Evolutionary conservation across 2,329 filamentous ascomycete genomes (phyloP).

Genomic region (Hypoxylon sp.): DNA sequence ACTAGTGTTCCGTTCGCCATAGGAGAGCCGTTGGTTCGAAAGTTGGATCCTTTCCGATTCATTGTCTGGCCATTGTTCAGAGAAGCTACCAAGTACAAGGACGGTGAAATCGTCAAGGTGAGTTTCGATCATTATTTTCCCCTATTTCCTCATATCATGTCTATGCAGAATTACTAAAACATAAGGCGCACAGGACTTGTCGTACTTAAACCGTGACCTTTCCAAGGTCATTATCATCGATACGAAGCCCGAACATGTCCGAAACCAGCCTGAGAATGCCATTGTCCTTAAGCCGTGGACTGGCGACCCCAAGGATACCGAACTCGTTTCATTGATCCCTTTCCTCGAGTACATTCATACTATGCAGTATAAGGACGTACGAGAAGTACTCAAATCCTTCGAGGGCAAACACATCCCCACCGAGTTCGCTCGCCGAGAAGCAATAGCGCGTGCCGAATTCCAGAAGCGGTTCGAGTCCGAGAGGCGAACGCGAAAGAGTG

Average conservation of each 20-base stretch:
- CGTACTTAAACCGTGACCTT: conserved; percentile 94
- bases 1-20: conserved; percentile 88
- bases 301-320: conserved; percentile 85
- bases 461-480: conserved; percentile 81
- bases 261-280: conserved; percentile 95
- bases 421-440: conserved; percentile 92
- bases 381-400: conserved; percentile 88
- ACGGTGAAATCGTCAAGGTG: conserved; percentile 97
- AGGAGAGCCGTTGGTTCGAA: conserved; percentile 89
- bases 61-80: conserved; percentile 96
- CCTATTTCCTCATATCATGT: not conserved
- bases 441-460: conserved; percentile 86
- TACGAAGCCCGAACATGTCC: conserved; percentile 84
- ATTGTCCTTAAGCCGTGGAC: conserved; percentile 93
- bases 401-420: conserved; percentile 89
- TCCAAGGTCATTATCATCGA: conserved; percentile 97
- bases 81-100: conserved; percentile 97
- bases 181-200: conserved; percentile 78
- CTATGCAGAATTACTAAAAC: conserved; percentile 8
- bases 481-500: conserved; percentile 70
- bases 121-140: conserved; percentile 40
- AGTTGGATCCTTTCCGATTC: conserved; percentile 94
- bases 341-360: conserved; percentile 98
- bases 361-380: conserved; percentile 91
- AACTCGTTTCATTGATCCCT: conserved; percentile 89